A percentile compares a stretch with the other conserved stretches of the same genome.
Conservation (phyloP, 2,329 filamentous ascomycete genomes). For the Exophiala xenobiotica region DNA sequence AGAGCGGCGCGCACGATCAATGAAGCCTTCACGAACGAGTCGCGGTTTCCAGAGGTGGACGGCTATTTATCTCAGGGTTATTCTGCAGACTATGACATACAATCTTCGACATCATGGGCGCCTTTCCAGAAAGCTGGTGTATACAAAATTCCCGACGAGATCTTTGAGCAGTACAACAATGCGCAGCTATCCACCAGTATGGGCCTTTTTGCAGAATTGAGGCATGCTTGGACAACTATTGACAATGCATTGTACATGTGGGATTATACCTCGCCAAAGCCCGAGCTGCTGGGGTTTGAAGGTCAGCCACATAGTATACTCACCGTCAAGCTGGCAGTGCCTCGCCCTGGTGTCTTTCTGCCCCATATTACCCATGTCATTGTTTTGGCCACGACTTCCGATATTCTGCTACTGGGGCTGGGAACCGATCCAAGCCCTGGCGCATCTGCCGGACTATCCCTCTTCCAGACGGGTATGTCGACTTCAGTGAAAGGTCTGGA, state of each 20-base stretch:
- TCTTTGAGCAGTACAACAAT: slow-evolving; percentile 89
- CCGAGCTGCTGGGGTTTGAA: slow-evolving; percentile 88
- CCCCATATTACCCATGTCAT: slow-evolving; percentile 81
- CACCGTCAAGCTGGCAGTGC: slow-evolving; percentile 81
- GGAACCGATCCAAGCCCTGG: slow-evolving; percentile 60
- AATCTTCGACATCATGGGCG: slow-evolving; percentile 67
- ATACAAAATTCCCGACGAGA: slow-evolving; percentile 85
- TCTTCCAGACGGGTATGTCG: slow-evolving; percentile 88
- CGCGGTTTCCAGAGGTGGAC: slow-evolving; percentile 83
- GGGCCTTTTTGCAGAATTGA: slow-evolving; percentile 91
- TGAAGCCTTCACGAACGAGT: slow-evolving; percentile 68
- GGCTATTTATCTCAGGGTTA: slow-evolving; percentile 87
- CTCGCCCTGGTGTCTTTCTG: slow-evolving; percentile 84
- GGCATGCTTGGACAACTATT: slow-evolving; percentile 92
- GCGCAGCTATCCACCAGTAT: slow-evolving; percentile 87
- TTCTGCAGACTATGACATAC: slow-evolving; percentile 87
- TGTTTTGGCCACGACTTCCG: slow-evolving; percentile 80
- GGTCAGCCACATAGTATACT: slow-evolving; percentile 86
- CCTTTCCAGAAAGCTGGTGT: slow-evolving; percentile 85
- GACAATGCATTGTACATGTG: slow-evolving; percentile 95
- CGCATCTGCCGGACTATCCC: slow-evolving; percentile 63
- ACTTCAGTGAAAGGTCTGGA: slow-evolving; percentile 73
- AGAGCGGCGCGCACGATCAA: slow-evolving; percentile 84
- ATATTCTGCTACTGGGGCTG: slow-evolving; percentile 85
- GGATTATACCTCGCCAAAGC: slow-evolving; percentile 94